These are phyloP conservation scores for Gnomoniopsis smithogilvyi DNA, from an alignment of 2,329 filamentous ascomycete genomes.

Conservation along the genomic window DNA sequence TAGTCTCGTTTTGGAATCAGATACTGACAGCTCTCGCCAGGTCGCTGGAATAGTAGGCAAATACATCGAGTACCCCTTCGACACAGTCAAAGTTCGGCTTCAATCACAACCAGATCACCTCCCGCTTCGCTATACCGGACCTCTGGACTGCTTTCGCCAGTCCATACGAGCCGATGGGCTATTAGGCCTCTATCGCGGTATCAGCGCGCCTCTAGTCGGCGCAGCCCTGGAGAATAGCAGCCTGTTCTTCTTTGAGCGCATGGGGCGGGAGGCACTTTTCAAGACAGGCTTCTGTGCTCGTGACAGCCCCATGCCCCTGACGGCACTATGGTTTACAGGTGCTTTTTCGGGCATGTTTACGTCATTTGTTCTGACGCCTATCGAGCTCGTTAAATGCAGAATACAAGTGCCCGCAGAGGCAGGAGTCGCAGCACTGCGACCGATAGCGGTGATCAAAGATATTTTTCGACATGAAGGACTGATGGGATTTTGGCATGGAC, in stretches of 20 bases:
- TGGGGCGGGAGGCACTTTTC: constrained; percentile 66
- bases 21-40: constrained; percentile 36
- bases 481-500: constrained; percentile 89
- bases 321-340: constrained; percentile 73
- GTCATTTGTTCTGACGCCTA: constrained; percentile 85
- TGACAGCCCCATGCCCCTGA: constrained; percentile 66
- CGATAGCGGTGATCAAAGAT: constrained; percentile 69
- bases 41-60: constrained; percentile 85
- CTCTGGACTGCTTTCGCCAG: constrained; percentile 90
- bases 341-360: constrained; percentile 86
- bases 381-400: constrained; percentile 97
- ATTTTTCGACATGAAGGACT: constrained; percentile 82
- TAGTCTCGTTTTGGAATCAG: neutral
- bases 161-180: constrained; percentile 78
- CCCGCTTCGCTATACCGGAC: constrained; percentile 78
- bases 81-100: constrained; percentile 95
- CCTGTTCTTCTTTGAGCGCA: constrained; percentile 86
- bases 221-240: constrained; percentile 90
- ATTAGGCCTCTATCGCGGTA: constrained; percentile 81
- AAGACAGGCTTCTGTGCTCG: constrained; percentile 43
- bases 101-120: constrained; percentile 90
- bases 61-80: constrained; percentile 97
- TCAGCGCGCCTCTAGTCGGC: constrained; percentile 85
- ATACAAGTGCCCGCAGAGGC: constrained; percentile 73
- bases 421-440: constrained; percentile 51